Evolutionary conservation across 2,329 filamentous ascomycete genomes (phyloP).

Genomic region (Hymenoscyphus fraxineus): DNA sequence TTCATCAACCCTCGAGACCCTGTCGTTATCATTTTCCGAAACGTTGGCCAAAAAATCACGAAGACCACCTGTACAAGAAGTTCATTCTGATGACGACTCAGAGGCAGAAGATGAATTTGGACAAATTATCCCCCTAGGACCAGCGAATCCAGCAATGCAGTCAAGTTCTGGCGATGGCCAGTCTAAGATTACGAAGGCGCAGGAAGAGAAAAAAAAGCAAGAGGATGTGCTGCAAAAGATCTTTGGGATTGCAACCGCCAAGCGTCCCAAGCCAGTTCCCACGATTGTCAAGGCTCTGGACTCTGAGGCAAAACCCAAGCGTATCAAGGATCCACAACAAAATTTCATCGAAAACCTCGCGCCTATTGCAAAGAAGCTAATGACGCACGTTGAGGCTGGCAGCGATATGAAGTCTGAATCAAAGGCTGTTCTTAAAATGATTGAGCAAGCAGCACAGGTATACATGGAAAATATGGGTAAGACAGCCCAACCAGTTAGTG

Average conservation of each 20-base stretch:
- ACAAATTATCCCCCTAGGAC: slow-evolving; percentile 33
- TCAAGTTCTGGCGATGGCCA: slow-evolving; percentile 39
- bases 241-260: slow-evolving; percentile 46
- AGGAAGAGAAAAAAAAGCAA: slow-evolving; percentile 52
- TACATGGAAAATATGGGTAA: slow-evolving; percentile 38
- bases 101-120: slow-evolving; percentile 55
- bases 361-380: slow-evolving; percentile 39
- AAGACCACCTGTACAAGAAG: slow-evolving; percentile 39
- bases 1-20: slow-evolving; percentile 48
- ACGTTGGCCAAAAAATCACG: slow-evolving; percentile 45
- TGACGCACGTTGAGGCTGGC: slow-evolving; percentile 39
- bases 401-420: slow-evolving; percentile 35
- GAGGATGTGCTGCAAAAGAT: slow-evolving; percentile 51
- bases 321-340: slow-evolving; percentile 31
- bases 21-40: slow-evolving; percentile 58
- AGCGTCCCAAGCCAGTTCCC: slow-evolving; percentile 23
- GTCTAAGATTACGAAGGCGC: slow-evolving; percentile 45
- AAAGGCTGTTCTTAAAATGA: slow-evolving; percentile 48
- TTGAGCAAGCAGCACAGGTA: slow-evolving; percentile 48
- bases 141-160: slow-evolving; percentile 31
- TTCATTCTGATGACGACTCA: slow-evolving; percentile 44
- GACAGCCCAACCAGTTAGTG: slow-evolving; percentile 10
- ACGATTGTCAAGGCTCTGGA: slow-evolving; percentile 5
- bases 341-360: slow-evolving; percentile 41
- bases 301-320: background rate